Base-by-base conservation (phyloP, 306 rosid genomes). In the Prinsepia uniflora region DNA sequence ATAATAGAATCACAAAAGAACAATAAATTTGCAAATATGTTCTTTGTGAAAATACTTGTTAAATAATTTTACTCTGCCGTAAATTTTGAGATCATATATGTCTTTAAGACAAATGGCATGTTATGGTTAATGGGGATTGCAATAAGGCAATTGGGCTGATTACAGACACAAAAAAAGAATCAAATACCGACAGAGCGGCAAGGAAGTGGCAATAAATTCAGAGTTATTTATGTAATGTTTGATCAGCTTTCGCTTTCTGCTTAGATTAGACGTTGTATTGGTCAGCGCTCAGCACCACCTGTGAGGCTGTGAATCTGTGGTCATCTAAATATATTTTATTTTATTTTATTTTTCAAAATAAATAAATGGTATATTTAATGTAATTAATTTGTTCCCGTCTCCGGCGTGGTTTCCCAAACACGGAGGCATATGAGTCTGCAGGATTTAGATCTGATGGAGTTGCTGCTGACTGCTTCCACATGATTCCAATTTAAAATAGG, bases 371-470 rank as follows among this genome's bases (percentile, higher is more conserved):
- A 30, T 30, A 30, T 30, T 30, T 30, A 1, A 30, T 1, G 36
- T 30, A 30, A 30, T 30, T 30, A 30, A 30, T 50, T 63, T 63
- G 10, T 17, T 42, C 46, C 50, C 36, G 1, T 30, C 36, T 30
- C 36, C 36, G 36, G 36, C 36, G 4, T 58, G 18, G 63, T 50
- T 54, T 42, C 3, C 5, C 11, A 11, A 52, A 36, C 18, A 5
- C 49, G 59, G 6, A 19, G 30, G n/a, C 30, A 24, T 24, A 24
- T 30, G 47, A 36, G 13, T 47, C 39, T 50, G 53, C 49, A 8
- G n/a, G 52, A 62, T 63, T 72, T 63, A 53, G 67, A 63, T 63
- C 50, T 4, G 50, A 42, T 63, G 49, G 7, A 63, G 49, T 12
- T 2, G 47, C 13, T 2, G 47, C 47, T 53, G 30, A 18, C 20